Base-by-base conservation (phyloP, 768 basidiomycete species). In the Trametes maxima region DNA sequence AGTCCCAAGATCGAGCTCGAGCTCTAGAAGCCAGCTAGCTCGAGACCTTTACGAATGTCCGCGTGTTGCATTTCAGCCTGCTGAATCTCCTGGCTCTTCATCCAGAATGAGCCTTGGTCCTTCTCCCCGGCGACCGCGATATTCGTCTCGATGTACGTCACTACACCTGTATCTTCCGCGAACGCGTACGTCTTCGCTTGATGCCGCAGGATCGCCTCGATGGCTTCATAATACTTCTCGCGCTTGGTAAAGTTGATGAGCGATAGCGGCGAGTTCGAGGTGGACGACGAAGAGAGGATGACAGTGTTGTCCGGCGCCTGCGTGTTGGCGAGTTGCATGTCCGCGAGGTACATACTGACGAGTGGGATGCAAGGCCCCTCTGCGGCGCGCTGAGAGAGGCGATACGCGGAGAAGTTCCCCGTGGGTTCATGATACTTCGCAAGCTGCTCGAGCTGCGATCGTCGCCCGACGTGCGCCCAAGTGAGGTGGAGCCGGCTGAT, bases 311-410 rank as follows among this genome's bases (percentile, higher is more conserved):
- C 81, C 37, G 70, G 65, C 71, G 75, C 82, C 65, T 81, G 79
- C 63, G 85, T 82, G 60, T 80, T 73, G 61, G 82, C 79, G 66
- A 82, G 85, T 49, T 80, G 75, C 66, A 90, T 76, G 65, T 85
- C 85, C 21, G 82, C 80, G 43, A 90, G 75, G 73, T 80, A 88
- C 79, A 82, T 83, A 45, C 79, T 78, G 55, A 90, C 77, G 69
- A 86, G 86, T 1, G 88, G 89, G n/a, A 90, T 80, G 66, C 86
- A 88, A 4, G 87, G 80, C 3, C 81, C 78, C 40, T 79, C 73
- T 60, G 66, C 64, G 35, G 68, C 54, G 55, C 76, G 73, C 42
- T 85, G 75, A 24, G 83, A 72, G 33, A 68, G 67, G 36, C 86
- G 83, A 65, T 88, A 86, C 16, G 78, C 80, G 12, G 80, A 70